A percentile compares a stretch with the other conserved stretches of the same genome.
phyloP scores from a whole-genome alignment of 2,329 filamentous ascomycete species.

The Aspergillus nomiae region DNA sequence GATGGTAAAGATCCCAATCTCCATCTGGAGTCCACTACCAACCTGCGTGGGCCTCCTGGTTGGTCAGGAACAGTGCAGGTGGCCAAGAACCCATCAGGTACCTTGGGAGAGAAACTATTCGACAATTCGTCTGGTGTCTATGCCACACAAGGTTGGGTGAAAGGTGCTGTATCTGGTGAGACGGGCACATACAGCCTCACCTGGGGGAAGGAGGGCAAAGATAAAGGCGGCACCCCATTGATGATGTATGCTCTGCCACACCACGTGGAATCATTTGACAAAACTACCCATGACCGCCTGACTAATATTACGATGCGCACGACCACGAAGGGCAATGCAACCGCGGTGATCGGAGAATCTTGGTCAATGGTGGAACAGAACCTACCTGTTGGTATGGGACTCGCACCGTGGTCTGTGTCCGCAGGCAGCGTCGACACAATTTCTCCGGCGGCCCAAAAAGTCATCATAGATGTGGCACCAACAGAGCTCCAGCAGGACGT shows the following conservation, averaged over 20 bases:
- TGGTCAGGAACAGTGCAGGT: conserved; percentile 83
- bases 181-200: conserved; percentile 72
- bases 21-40: conserved; percentile 65
- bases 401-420: conserved; percentile 72
- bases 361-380: conserved; percentile 77
- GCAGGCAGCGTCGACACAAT: conserved; percentile 41
- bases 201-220: conserved; percentile 71
- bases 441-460: conserved; percentile 54
- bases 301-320: conserved; percentile 68
- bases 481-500: conserved; percentile 78
- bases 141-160: conserved; percentile 63
- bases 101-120: conserved; percentile 66
- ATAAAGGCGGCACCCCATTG: conserved; percentile 56
- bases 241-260: conserved; percentile 90
- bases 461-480: conserved; percentile 65
- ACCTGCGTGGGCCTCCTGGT: conserved; percentile 63
- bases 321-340: conserved; percentile 81
- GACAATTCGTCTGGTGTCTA: conserved; percentile 78
- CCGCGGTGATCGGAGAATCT: conserved; percentile 67
- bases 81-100: conserved; percentile 68
- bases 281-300: conserved; percentile 51
- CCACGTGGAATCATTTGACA: conserved; percentile 75
- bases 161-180: conserved; percentile 59
- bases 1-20: conserved; percentile 66
- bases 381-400: conserved; percentile 74